Evolutionary conservation across 1,284 basidiomycete species (phyloP), one percentile per base, ranked within the genome.

Genomic region (Stygiomarasmius scandens): DNA sequence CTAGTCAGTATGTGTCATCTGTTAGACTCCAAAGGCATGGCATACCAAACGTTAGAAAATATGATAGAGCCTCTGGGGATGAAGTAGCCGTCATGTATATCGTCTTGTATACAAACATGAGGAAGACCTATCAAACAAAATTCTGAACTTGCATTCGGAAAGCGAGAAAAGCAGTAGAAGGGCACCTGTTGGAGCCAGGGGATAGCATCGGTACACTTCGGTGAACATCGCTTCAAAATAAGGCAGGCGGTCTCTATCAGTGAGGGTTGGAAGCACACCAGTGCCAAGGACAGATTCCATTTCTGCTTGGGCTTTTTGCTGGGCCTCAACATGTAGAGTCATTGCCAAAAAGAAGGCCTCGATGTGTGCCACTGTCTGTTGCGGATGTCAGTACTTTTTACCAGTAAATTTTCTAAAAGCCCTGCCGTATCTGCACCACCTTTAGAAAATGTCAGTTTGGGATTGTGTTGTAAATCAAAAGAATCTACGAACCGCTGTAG

Each of bases 311-410:
- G 51, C 51, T 16, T 53, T 53, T 6, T 11, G 2, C 20, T 53
- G 51, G 2, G 10, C n/a, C 11, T 53, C 51, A 14, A 24, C 22
- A 16, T 53, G 51, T 1, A 44, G 22, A 14, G 41, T 10, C 51
- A 53, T 43, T 11, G 51, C 51, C 14, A 53, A 19, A n/a, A 56
- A 14, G 24, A 32, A 72, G 4, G 65, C 63, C n/a, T 66, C 58
- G 9, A 69, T 56, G 0, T 59, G 64, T 9, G 67, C 62, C 9
- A 67, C 66, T 0, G 70, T 72, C 69, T 69, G 32, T 41, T 12
- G 22, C 5, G 3, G 10, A 10, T 23, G 45, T 47, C 19, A 45
- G 43, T 14, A 19, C 4, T 23, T 47, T 20, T 11, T 3, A 6
- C 20, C 3, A 27, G 5, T 47, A 20, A 23, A 12, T 14, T 11